phyloP scores from a whole-genome alignment of 805 yeast species.

The Citeromyces nyonsensis region DNA sequence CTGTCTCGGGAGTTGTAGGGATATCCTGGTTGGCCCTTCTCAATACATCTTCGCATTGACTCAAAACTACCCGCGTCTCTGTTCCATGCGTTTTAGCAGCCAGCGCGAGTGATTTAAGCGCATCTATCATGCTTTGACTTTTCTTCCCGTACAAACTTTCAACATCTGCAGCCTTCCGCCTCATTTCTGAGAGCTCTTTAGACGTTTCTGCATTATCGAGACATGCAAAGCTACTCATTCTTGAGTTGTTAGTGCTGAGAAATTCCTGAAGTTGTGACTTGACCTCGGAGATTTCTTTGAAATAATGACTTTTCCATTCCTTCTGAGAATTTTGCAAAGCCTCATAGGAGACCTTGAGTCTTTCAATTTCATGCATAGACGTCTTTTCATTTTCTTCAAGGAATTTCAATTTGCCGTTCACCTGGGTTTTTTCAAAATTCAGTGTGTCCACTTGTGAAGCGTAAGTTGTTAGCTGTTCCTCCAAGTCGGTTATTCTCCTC shows the following conservation, averaged over 20 bases:
- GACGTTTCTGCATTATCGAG: background rate
- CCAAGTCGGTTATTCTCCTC: background rate
- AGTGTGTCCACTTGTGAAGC: background rate
- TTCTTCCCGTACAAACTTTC: slow-evolving; percentile 32
- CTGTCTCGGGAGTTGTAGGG: background rate
- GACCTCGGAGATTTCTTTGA: slow-evolving; percentile 19
- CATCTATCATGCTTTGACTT: slow-evolving; percentile 24
- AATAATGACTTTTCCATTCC: slow-evolving; percentile 17
- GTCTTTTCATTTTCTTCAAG: slow-evolving; percentile 12
- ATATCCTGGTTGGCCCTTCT: slow-evolving; percentile 8
- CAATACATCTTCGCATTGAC: slow-evolving; percentile 29
- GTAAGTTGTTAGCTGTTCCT: background rate
- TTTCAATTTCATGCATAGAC: background rate
- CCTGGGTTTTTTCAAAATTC: background rate
- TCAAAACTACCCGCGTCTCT: slow-evolving; percentile 25
- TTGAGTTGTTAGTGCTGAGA: slow-evolving; percentile 25
- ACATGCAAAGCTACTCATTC: background rate
- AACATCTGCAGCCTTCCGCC: slow-evolving; percentile 20
- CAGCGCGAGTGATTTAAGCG: slow-evolving; percentile 24
- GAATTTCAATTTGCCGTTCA: slow-evolving; percentile 19
- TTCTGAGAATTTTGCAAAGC: slow-evolving; percentile 20
- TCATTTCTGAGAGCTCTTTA: background rate
- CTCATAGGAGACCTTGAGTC: background rate
- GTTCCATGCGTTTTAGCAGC: slow-evolving; percentile 32
- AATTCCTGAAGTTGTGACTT: slow-evolving; percentile 31